phyloP scores from a whole-genome alignment of 768 basidiomycete genomes.

The Brasilioporus rufonigricans region DNA sequence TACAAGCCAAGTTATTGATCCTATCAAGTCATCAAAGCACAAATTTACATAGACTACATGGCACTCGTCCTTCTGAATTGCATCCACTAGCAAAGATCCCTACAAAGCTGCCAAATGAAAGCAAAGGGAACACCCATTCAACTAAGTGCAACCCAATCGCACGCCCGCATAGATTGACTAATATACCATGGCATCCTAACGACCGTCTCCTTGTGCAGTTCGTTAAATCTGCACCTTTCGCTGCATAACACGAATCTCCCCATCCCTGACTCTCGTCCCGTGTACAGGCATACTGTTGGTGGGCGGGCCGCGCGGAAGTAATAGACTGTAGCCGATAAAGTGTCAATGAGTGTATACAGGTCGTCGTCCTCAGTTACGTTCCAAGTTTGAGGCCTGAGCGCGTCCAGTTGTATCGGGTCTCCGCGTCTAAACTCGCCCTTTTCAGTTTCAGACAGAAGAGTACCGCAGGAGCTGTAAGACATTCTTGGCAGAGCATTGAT shows the following conservation, averaged over 20 bases:
- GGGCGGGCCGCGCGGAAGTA: conserved; percentile 23
- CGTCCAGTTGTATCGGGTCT: conserved; percentile 7
- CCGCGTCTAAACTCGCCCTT: conserved; percentile 16
- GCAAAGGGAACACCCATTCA: no score
- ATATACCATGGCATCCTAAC: conserved; percentile 23
- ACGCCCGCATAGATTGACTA: conserved; percentile 15
- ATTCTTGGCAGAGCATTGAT: conserved; percentile 12
- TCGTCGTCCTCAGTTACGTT: neutral
- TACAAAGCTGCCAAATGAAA: no score
- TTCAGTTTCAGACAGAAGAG: conserved; percentile 8
- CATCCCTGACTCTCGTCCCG: conserved; percentile 19
- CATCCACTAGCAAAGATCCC: no score
- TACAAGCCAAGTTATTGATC: no score
- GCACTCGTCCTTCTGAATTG: no score
- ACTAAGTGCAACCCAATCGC: conserved; percentile 22
- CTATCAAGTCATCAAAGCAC: no score
- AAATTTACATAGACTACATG: no score
- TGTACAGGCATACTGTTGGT: conserved; percentile 25
- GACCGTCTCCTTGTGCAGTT: conserved; percentile 26
- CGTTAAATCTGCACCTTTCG: conserved; percentile 18
- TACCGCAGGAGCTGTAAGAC: conserved; percentile 20
- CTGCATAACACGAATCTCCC: conserved; percentile 24
- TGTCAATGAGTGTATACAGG: conserved; percentile 26
- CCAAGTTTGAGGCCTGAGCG: neutral
- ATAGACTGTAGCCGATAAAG: conserved; percentile 22